Conservation (phyloP, 768 basidiomycete species). For the Phylloporus arenicola region DNA sequence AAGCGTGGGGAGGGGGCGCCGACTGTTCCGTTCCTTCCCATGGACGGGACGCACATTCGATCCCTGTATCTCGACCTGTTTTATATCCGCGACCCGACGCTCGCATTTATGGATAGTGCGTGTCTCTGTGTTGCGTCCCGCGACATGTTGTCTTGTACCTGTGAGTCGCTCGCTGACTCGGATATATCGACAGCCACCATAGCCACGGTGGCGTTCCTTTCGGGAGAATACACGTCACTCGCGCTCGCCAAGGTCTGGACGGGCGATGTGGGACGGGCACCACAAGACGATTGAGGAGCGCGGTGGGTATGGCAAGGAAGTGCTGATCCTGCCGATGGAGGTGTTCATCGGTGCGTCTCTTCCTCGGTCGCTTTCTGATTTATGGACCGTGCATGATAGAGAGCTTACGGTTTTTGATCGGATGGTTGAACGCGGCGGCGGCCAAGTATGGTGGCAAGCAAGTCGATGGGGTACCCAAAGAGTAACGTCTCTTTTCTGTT, state of each 20-base stretch:
- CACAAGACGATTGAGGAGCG: constrained; percentile 4
- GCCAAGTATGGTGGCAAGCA: constrained; percentile 15
- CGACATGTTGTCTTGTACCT: too few species aligned
- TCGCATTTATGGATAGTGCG: constrained; percentile 10
- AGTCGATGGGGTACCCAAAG: not conserved
- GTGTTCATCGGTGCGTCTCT: not conserved
- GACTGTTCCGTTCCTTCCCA: constrained; percentile 6
- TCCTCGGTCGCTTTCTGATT: not conserved
- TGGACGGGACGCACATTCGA: constrained; percentile 7
- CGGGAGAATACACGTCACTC: not conserved
- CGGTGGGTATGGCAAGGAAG: constrained; percentile 11
- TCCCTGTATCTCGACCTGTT: constrained; percentile 14
- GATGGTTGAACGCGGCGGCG: constrained; percentile 13
- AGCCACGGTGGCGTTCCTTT: not conserved
- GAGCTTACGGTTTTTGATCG: not conserved
- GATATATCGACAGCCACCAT: not conserved
- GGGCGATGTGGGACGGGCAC: constrained; percentile 1
- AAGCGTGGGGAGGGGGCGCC: not conserved
- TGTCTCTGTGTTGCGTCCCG: not conserved
- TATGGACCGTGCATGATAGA: not conserved
- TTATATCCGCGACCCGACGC: constrained; percentile 10
- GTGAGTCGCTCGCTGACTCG: too few species aligned
- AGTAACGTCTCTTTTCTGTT: not conserved
- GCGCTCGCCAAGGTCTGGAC: constrained; percentile 15
- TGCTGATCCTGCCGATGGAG: not conserved